phyloP scores from a whole-genome alignment of 2,329 filamentous ascomycete genomes.

The Penicillium sp. region DNA sequence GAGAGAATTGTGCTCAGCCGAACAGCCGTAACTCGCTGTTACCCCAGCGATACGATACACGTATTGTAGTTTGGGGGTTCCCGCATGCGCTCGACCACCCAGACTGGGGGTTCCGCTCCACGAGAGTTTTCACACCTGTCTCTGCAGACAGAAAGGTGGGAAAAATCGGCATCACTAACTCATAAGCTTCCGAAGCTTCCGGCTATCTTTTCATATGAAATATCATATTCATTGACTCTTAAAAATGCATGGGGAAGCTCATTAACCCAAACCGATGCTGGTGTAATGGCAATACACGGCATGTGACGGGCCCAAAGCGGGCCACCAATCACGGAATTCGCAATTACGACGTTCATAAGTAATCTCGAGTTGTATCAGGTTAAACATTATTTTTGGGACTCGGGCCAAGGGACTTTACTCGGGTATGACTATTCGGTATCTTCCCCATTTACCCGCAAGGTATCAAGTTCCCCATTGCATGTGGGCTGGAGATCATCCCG shows the following conservation, averaged over 20 bases:
- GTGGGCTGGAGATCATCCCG: conserved; percentile 3
- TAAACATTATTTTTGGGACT: not conserved
- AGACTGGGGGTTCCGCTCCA: not conserved
- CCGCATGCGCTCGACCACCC: conserved; percentile 1
- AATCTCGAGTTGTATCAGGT: not conserved
- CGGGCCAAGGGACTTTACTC: conserved; percentile 1
- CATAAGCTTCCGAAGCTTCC: not conserved
- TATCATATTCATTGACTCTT: not conserved
- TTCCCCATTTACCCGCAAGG: not conserved
- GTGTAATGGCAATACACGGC: conserved; percentile 26
- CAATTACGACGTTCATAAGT: conserved; percentile 15
- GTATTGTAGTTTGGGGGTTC: not conserved
- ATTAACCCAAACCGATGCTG: not conserved
- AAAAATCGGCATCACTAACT: not conserved
- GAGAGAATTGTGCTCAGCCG: conserved; percentile 37
- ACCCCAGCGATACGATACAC: conserved; percentile 34
- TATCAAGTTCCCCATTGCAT: conserved; percentile 2
- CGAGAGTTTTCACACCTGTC: not conserved
- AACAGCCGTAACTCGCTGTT: conserved; percentile 41
- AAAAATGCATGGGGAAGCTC: not conserved
- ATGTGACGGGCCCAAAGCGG: conserved; percentile 22
- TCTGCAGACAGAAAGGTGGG: not conserved
- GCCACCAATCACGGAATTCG: conserved; percentile 23
- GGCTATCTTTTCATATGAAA: not conserved
- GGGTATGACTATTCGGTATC: not conserved